phyloP scores from a whole-genome alignment of 495 filamentous ascomycete species.

The Talaromyces nanjingensis region DNA sequence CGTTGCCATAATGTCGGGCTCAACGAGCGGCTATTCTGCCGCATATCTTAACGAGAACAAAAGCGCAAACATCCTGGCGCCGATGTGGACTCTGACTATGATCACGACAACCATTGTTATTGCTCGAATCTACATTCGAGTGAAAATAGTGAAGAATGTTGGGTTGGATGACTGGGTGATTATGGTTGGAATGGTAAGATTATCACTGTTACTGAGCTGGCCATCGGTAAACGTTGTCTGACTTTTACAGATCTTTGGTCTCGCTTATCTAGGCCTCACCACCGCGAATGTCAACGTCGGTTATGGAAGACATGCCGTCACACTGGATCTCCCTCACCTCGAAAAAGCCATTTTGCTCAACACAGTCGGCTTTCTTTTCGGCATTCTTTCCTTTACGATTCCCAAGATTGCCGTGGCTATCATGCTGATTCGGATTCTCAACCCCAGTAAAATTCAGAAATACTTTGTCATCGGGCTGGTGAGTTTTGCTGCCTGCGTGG shows the following conservation, averaged over 20 bases:
- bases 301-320: slow-evolving; percentile 16
- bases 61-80: slow-evolving; percentile 34
- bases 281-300: slow-evolving; percentile 15
- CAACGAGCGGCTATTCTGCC: background rate
- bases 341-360: slow-evolving; percentile 19
- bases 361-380: slow-evolving; percentile 18
- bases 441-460: slow-evolving; percentile 16
- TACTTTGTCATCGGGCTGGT: slow-evolving; percentile 18
- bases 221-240: background rate
- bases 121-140: slow-evolving; percentile 41
- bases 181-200: slow-evolving; percentile 30
- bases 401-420: slow-evolving; percentile 24
- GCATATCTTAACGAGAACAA: slow-evolving; percentile 19
- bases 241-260: slow-evolving; percentile 10
- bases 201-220: background rate
- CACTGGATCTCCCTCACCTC: slow-evolving; percentile 7
- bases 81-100: slow-evolving; percentile 30
- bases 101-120: slow-evolving; percentile 26
- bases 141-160: slow-evolving; percentile 32
- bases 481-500: slow-evolving; percentile 13
- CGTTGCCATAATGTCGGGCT: background rate
- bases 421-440: slow-evolving; percentile 22
- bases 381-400: slow-evolving; percentile 21
- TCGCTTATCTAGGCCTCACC: slow-evolving; percentile 17
- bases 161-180: slow-evolving; percentile 48